phyloP scores from a whole-genome alignment of 345 rosid genomes.

The Excoecaria agallocha region DNA sequence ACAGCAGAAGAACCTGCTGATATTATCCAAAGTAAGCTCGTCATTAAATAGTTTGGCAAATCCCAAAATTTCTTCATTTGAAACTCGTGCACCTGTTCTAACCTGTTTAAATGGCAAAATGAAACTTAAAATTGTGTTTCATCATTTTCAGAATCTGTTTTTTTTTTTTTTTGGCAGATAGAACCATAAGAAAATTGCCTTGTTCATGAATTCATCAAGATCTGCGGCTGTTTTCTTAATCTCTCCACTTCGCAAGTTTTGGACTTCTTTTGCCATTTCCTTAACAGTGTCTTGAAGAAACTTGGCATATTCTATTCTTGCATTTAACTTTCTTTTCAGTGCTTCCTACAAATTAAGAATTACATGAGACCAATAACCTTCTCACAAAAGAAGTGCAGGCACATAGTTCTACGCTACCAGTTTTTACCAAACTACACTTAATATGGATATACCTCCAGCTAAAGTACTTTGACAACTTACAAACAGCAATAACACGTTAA shows the following conservation, averaged over 20 bases:
- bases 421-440: not conserved
- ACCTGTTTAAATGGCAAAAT: slow-evolving; percentile 52
- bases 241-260: slow-evolving; percentile 79
- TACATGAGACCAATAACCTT: slow-evolving; percentile 10
- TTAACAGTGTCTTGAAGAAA: slow-evolving; percentile 94
- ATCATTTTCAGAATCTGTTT: not conserved
- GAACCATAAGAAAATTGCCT: slow-evolving; percentile 35
- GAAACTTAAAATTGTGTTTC: not conserved
- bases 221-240: slow-evolving; percentile 87
- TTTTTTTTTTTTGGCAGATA: not conserved
- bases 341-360: slow-evolving; percentile 59
- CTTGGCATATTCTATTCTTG: slow-evolving; percentile 95
- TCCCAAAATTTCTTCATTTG: slow-evolving; percentile 95
- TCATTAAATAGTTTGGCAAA: slow-evolving; percentile 94
- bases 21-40: slow-evolving; percentile 91
- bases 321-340: slow-evolving; percentile 78
- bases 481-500: not conserved
- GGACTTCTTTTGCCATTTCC: slow-evolving; percentile 99
- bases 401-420: not conserved
- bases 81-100: slow-evolving; percentile 81
- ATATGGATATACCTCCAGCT: not conserved
- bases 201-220: slow-evolving; percentile 88
- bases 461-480: not conserved
- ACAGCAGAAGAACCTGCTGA: slow-evolving; percentile 65
- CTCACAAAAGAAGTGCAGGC: slow-evolving; percentile 7